phyloP scores from a whole-genome alignment of 305 asterid genomes.

The Fraxinus ornus region DNA sequence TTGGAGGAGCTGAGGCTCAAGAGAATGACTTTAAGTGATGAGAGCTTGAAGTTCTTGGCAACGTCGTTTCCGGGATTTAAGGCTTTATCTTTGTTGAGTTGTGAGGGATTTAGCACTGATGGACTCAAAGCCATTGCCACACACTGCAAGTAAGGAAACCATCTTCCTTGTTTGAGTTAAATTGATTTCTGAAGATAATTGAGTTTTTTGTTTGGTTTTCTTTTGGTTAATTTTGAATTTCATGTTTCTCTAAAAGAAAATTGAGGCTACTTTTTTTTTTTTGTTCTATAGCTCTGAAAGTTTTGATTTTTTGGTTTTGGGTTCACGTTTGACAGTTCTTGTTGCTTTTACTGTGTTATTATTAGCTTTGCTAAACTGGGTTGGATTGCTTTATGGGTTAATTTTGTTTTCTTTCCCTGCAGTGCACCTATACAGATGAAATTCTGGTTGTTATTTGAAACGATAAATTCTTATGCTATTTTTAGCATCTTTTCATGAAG shows the following conservation, averaged over 20 bases:
- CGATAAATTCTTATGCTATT: not conserved
- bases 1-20: conserved; percentile 47
- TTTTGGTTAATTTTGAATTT: not conserved
- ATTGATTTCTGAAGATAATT: not conserved
- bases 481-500: not conserved
- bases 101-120: conserved; percentile 38
- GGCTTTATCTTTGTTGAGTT: conserved; percentile 37
- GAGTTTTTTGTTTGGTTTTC: not conserved
- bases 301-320: not conserved
- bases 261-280: not conserved
- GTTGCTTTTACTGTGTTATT: not conserved
- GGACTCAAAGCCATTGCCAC: conserved; percentile 38
- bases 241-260: not conserved
- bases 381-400: not conserved
- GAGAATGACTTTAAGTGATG: conserved; percentile 43
- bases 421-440: not conserved
- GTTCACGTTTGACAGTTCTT: not conserved
- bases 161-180: not conserved
- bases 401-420: not conserved
- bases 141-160: conserved; percentile 32
- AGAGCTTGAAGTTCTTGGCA: conserved; percentile 42
- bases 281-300: not conserved
- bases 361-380: not conserved
- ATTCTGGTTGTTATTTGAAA: not conserved
- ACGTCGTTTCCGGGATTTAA: conserved; percentile 38